Conservation (phyloP, 441 rosid species). For the Kokia cookei region DNA sequence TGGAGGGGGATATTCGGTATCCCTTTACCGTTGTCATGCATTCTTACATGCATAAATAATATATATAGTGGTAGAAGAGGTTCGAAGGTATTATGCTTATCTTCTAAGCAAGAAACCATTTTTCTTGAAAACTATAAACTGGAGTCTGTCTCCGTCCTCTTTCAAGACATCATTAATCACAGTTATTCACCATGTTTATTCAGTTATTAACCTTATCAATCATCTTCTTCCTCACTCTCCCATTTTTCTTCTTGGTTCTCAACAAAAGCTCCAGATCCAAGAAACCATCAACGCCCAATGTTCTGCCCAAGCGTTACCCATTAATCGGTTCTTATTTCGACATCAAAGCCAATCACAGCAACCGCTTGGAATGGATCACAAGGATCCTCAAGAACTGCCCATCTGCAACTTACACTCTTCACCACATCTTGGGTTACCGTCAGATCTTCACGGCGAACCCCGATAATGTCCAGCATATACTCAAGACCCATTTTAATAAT, state of each 20-base stretch:
- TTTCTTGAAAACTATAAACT: too few species aligned
- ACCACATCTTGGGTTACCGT: slow-evolving; percentile 19
- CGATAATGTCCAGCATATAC: slow-evolving; percentile 51
- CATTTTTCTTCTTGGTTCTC: slow-evolving; percentile 20
- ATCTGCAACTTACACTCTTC: slow-evolving; percentile 35
- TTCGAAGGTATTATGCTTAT: too few species aligned
- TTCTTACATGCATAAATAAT: too few species aligned
- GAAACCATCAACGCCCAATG: not conserved
- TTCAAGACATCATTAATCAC: not conserved
- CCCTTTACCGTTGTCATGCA: too few species aligned
- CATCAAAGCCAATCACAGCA: slow-evolving; percentile 25
- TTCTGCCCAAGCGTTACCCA: slow-evolving; percentile 44
- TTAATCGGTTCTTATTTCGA: slow-evolving; percentile 48
- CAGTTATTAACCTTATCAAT: slow-evolving; percentile 11
- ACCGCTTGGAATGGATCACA: slow-evolving; percentile 38
- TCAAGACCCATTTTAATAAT: slow-evolving; percentile 47
- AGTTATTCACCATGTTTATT: not conserved
- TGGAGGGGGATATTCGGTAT: too few species aligned
- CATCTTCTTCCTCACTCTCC: slow-evolving; percentile 16
- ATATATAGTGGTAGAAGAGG: too few species aligned
- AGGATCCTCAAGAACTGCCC: slow-evolving; percentile 36
- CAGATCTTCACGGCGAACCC: slow-evolving; percentile 52
- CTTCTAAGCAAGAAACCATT: too few species aligned
- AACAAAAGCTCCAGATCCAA: slow-evolving; percentile 8
- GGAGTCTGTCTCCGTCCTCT: not conserved